Evolutionary conservation across 305 asterid genomes (phyloP).

Genomic region (Fraxinus sp.): DNA sequence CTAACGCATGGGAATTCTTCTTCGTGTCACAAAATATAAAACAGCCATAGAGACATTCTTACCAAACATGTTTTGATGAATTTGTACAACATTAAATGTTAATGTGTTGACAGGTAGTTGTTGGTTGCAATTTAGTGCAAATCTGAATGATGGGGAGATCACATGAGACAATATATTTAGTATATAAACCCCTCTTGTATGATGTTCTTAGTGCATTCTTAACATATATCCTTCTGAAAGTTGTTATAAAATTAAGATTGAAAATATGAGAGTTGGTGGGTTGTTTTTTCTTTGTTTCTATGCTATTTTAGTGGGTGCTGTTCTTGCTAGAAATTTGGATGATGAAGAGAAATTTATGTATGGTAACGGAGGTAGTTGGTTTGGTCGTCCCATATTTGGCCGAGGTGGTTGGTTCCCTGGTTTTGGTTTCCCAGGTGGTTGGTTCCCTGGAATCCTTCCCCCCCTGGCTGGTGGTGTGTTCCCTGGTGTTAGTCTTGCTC

Average conservation of each 20-base stretch:
- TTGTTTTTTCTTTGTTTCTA: slow-evolving; percentile 21
- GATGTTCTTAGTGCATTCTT: neutral
- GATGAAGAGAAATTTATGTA: slow-evolving; percentile 4
- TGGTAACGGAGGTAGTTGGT: neutral
- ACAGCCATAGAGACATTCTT: neutral
- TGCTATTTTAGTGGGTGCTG: slow-evolving; percentile 24
- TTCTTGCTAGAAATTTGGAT: neutral
- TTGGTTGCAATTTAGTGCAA: slow-evolving; percentile 9
- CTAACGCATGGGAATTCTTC: neutral
- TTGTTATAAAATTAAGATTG: neutral
- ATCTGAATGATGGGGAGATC: neutral
- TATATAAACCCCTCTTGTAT: neutral
- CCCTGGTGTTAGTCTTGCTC: neutral
- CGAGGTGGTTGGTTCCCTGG: neutral
- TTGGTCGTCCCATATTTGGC: neutral
- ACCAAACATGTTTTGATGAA: neutral
- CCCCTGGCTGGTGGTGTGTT: neutral
- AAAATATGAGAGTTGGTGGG: slow-evolving; percentile 21
- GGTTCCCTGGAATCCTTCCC: neutral
- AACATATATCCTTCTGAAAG: neutral
- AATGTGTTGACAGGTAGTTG: neutral
- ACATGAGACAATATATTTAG: neutral
- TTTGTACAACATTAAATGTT: neutral
- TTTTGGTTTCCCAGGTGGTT: neutral
- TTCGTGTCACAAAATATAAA: neutral